Conservation (phyloP, 2,329 filamentous ascomycete species). For the Furcasterigmium sp. region DNA sequence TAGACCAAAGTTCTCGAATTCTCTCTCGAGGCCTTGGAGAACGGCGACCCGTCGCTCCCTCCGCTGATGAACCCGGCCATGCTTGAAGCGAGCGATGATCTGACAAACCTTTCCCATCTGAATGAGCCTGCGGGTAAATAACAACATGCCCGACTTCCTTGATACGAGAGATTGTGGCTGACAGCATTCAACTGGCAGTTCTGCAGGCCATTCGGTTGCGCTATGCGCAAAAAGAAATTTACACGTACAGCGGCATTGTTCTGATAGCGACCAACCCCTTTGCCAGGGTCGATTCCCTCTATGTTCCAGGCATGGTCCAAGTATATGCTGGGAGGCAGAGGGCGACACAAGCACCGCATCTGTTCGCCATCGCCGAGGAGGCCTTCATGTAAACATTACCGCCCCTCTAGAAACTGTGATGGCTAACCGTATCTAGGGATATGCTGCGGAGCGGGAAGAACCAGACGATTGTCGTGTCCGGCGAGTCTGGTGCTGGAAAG, state of each 20-base stretch:
- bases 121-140: constrained; percentile 89
- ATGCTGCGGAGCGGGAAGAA: constrained; percentile 96
- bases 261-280: constrained; percentile 98
- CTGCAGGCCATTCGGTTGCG: constrained; percentile 95
- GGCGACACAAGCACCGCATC: constrained; percentile 92
- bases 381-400: constrained; percentile 73
- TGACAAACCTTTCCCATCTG: constrained; percentile 94
- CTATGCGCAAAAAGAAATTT: constrained; percentile 98
- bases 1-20: constrained; percentile 79
- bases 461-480: constrained; percentile 98
- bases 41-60: constrained; percentile 72
- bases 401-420: neutral
- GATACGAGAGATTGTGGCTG: neutral
- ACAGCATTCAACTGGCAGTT: constrained; percentile 47
- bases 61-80: constrained; percentile 97
- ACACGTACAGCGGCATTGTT: constrained; percentile 98
- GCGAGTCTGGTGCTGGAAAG: constrained; percentile 97
- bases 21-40: constrained; percentile 68
- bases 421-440: constrained; percentile 53
- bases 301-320: constrained; percentile 99
- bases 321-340: constrained; percentile 96
- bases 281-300: constrained; percentile 93
- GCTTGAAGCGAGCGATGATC: constrained; percentile 96
- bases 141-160: neutral
- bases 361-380: constrained; percentile 98